Evolutionary conservation across 345 rosid species (phyloP).

Genomic region (Hibiscus syriacus): DNA sequence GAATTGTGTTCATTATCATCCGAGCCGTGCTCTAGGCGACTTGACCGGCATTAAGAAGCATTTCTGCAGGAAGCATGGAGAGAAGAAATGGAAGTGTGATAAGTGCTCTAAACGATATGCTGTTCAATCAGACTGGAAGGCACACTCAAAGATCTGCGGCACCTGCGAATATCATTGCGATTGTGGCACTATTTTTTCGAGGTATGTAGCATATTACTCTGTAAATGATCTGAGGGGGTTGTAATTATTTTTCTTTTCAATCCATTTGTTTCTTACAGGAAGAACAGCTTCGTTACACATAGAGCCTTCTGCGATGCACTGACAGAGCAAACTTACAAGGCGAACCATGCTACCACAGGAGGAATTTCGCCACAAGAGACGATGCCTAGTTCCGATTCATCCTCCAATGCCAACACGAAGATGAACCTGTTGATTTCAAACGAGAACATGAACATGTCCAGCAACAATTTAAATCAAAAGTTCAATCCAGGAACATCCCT

Average conservation of each 20-base stretch:
- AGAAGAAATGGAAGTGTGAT: slow-evolving; percentile 65
- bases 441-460: slow-evolving; percentile 18
- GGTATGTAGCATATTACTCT: background rate
- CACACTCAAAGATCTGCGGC: slow-evolving; percentile 69
- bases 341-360: slow-evolving; percentile 15
- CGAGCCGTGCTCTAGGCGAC: slow-evolving; percentile 68
- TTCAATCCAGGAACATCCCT: slow-evolving; percentile 25
- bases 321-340: slow-evolving; percentile 40
- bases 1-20: slow-evolving; percentile 70
- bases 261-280: slow-evolving; percentile 25
- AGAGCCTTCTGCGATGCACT: slow-evolving; percentile 58
- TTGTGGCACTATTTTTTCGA: slow-evolving; percentile 46
- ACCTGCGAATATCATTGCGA: slow-evolving; percentile 70
- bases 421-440: slow-evolving; percentile 22
- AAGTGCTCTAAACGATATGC: slow-evolving; percentile 63
- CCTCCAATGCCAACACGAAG: slow-evolving; percentile 22
- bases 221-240: background rate
- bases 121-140: slow-evolving; percentile 80
- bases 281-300: slow-evolving; percentile 56
- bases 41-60: slow-evolving; percentile 78
- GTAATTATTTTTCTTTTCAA: background rate
- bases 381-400: slow-evolving; percentile 27
- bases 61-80: slow-evolving; percentile 59
- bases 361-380: slow-evolving; percentile 25
- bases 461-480: slow-evolving; percentile 21